These are phyloP conservation scores for Triticum aestivum DNA, from an alignment of 176 grass and related monocot species.

Conservation along the genomic window DNA sequence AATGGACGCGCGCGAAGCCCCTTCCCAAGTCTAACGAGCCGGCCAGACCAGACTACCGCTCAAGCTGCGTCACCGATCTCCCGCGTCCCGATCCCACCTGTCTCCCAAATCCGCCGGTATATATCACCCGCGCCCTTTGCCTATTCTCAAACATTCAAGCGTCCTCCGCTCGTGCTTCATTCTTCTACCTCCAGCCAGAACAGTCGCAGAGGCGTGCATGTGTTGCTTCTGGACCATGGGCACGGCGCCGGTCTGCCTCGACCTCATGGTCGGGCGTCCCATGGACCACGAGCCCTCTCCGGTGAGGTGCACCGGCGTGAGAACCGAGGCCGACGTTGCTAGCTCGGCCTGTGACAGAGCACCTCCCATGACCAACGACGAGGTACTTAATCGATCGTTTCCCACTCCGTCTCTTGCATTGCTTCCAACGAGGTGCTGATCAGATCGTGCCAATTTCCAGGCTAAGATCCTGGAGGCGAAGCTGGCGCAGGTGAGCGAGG, in stretches of 20 bases:
- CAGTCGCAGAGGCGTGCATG: neutral
- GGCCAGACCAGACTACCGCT: neutral
- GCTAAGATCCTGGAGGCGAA: slow-evolving; percentile 43
- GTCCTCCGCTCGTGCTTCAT: neutral
- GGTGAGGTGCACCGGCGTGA: neutral
- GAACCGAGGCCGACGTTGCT: neutral
- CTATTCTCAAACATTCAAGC: neutral
- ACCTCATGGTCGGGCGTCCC: slow-evolving; percentile 57
- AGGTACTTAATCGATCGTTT: slow-evolving; percentile 21
- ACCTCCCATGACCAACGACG: neutral
- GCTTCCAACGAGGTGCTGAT: neutral
- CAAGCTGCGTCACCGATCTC: too few relatives aligned
- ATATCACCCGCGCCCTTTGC: neutral
- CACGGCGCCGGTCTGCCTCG: slow-evolving; percentile 45
- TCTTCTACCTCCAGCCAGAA: neutral
- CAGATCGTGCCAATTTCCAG: neutral
- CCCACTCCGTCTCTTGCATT: neutral
- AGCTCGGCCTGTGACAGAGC: neutral
- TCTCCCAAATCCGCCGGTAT: neutral
- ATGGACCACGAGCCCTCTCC: neutral
- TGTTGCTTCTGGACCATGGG: slow-evolving; percentile 40
- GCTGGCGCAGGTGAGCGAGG: slow-evolving; percentile 57
- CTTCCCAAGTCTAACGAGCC: too few relatives aligned
- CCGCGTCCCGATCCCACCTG: neutral
- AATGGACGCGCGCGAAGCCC: too few relatives aligned